A percentile compares a stretch with the other conserved stretches of the same genome.
Conservation (phyloP, 2,329 filamentous ascomycete species). For the Coniella lustricola region DNA sequence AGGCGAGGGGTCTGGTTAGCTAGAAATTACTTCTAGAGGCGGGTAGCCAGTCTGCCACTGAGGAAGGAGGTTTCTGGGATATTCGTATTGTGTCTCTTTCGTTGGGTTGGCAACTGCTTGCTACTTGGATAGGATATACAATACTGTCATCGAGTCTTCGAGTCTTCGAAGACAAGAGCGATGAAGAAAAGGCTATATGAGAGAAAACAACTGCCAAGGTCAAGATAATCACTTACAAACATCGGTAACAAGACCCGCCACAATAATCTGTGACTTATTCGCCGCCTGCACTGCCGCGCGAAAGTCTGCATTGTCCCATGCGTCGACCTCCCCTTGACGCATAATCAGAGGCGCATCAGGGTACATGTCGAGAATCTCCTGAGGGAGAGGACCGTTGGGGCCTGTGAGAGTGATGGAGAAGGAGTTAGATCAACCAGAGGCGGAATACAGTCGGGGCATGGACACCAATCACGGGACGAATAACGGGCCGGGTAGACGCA, state of each 20-base stretch:
- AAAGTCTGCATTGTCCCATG: constrained; percentile 70
- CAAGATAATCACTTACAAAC: constrained; percentile 53
- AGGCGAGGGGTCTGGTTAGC: not conserved
- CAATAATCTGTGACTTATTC: constrained; percentile 61
- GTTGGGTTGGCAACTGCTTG: no score
- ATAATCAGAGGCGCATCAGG: constrained; percentile 59
- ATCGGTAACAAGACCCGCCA: constrained; percentile 67
- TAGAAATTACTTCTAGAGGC: no score
- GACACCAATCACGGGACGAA: no score
- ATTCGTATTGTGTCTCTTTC: no score
- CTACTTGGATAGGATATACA: no score
- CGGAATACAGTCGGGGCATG: not conserved
- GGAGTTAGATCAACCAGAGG: no score
- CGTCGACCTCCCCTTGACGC: constrained; percentile 66
- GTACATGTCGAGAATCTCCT: constrained; percentile 62
- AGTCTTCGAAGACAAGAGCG: no score
- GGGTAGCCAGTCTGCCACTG: no score
- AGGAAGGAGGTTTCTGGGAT: no score
- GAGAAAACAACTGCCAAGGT: no score
- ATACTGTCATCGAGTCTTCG: no score
- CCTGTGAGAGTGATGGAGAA: constrained; percentile 29
- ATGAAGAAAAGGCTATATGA: no score
- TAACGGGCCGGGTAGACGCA: constrained; percentile 14
- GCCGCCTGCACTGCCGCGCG: constrained; percentile 56
- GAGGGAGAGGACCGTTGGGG: constrained; percentile 64